Evolutionary conservation across 2,329 filamentous ascomycete genomes (phyloP), one percentile per base, ranked within the genome.

Genomic region (Paecilomyces sp.): DNA sequence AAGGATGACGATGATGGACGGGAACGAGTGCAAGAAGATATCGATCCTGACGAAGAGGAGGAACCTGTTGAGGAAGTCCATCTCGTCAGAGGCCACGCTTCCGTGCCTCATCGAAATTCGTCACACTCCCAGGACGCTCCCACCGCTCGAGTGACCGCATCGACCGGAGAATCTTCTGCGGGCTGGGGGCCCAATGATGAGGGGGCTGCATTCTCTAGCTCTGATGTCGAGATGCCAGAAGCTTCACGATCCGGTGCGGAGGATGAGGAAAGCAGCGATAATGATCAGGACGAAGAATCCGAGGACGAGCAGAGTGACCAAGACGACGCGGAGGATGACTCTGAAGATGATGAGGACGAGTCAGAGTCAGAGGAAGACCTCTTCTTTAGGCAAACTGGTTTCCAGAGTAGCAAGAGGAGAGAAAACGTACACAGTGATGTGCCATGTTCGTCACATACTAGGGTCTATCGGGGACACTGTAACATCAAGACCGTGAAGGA

Each of bases 401-500:
- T 82, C 56, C 76, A 79, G 55, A 77, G 79, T 54, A 76, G 75
- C 54, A 73, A 73, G 24, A 70, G 76, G 28, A 78, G 82, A 57
- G 76, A 80, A 56, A 75, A 77, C 18, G 82, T 87, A 15, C 83
- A 86, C 61, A 67, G 72, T 0, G 71, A 84, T 57, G 78, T 84
- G 5, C 82, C 83, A 13, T 85, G 83, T 65, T 79, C 76, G 18
- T 74, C 82, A 1, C 83, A 86, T 63, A 85, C 81, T 1, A 81
- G 81, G 47, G 71, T 79, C 22, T 89, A 87, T 67, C 76, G 77
- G 2, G 86, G 86, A 1, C 86, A 88, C 69, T 88, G 86, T 74
- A 88, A 88, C 64, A 80, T 86, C 57, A 81, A 84, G 63, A 88
- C 85, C 0, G 85, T 88, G 65, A 89, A 89, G 66, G 86, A 89